Percentiles rank a stretch among this genome's conserved stretches.
Conservation (phyloP, 1,284 basidiomycete species). For the Leccinum laetum region DNA sequence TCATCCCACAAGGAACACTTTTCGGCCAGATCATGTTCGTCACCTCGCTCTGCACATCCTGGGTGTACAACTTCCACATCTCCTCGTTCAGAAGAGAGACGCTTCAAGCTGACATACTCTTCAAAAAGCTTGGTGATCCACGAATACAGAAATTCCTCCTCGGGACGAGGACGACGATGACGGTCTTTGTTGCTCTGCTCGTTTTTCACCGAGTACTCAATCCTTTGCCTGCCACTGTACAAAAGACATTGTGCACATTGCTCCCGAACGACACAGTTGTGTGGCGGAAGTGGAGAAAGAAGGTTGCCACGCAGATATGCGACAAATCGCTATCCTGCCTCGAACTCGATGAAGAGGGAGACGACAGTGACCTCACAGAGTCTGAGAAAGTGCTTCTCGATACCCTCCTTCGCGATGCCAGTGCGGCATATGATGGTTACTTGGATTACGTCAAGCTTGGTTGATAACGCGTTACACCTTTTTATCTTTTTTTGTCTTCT, state of each 20-base stretch:
- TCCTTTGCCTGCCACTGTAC: conserved; percentile 6
- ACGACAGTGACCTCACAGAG: not conserved
- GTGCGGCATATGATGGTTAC: conserved; percentile 14
- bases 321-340: conserved; percentile 5
- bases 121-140: conserved; percentile 16
- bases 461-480: not conserved
- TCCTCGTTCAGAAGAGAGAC: conserved; percentile 24
- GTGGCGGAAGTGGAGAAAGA: conserved; percentile 24
- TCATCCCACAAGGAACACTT: conserved; percentile 21
- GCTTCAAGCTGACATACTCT: conserved; percentile 24
- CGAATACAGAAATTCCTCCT: conserved; percentile 5
- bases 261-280: conserved; percentile 25
- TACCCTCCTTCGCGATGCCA: conserved; percentile 15
- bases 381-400: conserved; percentile 1
- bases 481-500: not conserved
- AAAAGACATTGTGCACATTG: conserved; percentile 10
- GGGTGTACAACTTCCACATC: conserved; percentile 27
- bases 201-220: conserved; percentile 8
- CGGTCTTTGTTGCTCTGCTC: conserved; percentile 23
- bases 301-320: conserved; percentile 15
- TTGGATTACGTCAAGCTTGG: not conserved
- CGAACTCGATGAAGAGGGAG: not conserved
- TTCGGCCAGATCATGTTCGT: conserved; percentile 32
- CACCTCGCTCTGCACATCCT: conserved; percentile 27
- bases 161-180: conserved; percentile 22